Conservation (phyloP, 163 green algal species). For the Chlorella variabilis region DNA sequence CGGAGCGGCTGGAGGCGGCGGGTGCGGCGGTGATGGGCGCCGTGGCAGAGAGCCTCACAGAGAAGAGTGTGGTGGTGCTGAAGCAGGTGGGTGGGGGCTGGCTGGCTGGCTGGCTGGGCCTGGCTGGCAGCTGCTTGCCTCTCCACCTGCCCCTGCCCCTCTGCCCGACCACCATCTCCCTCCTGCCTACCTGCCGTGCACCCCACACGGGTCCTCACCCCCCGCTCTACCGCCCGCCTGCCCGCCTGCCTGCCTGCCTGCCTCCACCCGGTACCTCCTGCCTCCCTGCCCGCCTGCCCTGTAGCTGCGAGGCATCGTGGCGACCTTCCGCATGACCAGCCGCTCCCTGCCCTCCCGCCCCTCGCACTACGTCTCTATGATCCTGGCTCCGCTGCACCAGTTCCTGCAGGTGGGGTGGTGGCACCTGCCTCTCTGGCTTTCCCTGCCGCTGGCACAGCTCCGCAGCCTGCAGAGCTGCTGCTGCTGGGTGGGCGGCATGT, state of each 20-base stretch:
- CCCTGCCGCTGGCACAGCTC: no score
- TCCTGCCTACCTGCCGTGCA: no score
- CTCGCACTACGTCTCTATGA: slow-evolving; percentile 84
- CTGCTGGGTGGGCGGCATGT: not conserved
- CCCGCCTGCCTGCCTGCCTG: no score
- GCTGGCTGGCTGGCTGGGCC: not conserved
- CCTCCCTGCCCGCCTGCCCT: not conserved
- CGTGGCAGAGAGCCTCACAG: slow-evolving; percentile 56
- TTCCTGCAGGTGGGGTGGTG: slow-evolving; percentile 17
- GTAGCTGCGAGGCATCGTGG: slow-evolving; percentile 93
- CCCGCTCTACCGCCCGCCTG: not conserved
- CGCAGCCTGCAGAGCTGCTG: no score
- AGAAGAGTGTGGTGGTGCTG: slow-evolving; percentile 77
- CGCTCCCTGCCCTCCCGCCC: slow-evolving; percentile 78
- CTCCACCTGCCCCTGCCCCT: no score
- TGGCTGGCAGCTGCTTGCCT: not conserved
- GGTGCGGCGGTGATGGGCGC: slow-evolving; percentile 26
- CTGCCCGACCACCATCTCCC: no score
- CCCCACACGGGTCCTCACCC: no score
- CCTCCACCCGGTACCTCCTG: no score
- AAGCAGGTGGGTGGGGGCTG: slow-evolving; percentile 39
- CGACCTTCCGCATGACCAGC: slow-evolving; percentile 93
- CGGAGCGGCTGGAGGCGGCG: slow-evolving; percentile 37
- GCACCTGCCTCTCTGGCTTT: no score
- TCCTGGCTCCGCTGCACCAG: slow-evolving; percentile 65